These are phyloP conservation scores for Massarina eburnea DNA, from an alignment of 2,329 filamentous ascomycete genomes.

Conservation along the genomic window DNA sequence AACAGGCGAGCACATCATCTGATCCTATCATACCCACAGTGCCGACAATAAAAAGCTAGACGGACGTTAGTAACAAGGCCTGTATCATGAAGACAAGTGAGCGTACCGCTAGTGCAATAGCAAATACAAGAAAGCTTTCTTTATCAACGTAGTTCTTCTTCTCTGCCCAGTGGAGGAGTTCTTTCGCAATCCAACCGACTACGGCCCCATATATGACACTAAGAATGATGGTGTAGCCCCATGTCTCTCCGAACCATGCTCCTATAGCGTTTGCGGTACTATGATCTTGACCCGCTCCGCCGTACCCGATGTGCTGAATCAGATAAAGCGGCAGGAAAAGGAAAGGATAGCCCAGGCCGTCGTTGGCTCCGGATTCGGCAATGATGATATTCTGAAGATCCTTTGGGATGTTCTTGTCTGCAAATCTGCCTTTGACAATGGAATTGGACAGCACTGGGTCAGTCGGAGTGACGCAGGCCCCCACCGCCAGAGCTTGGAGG, in stretches of 20 bases:
- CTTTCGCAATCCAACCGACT: constrained; percentile 80
- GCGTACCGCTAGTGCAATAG: constrained; percentile 73
- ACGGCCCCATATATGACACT: constrained; percentile 75
- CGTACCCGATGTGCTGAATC: constrained; percentile 70
- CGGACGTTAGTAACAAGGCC: neutral
- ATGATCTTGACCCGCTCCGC: constrained; percentile 48
- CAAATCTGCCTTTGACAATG: constrained; percentile 92
- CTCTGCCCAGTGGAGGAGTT: constrained; percentile 81
- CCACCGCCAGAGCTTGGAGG: constrained; percentile 77
- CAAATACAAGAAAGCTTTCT: constrained; percentile 86
- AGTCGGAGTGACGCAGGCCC: constrained; percentile 87
- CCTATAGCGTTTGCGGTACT: constrained; percentile 69
- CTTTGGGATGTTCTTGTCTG: constrained; percentile 84
- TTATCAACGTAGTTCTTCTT: constrained; percentile 78
- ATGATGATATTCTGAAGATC: constrained; percentile 70
- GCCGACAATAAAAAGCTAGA: constrained; percentile 77
- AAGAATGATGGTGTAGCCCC: constrained; percentile 79
- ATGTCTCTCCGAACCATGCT: constrained; percentile 82
- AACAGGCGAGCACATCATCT: constrained; percentile 89
- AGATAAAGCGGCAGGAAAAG: constrained; percentile 82
- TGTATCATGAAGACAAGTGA: neutral
- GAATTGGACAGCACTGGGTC: constrained; percentile 86
- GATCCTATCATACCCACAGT: constrained; percentile 85
- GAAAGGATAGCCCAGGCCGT: constrained; percentile 87
- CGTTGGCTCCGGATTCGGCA: constrained; percentile 81